phyloP scores from a whole-genome alignment of 2,329 filamentous ascomycete species.

The Pleomassaria siparia region DNA sequence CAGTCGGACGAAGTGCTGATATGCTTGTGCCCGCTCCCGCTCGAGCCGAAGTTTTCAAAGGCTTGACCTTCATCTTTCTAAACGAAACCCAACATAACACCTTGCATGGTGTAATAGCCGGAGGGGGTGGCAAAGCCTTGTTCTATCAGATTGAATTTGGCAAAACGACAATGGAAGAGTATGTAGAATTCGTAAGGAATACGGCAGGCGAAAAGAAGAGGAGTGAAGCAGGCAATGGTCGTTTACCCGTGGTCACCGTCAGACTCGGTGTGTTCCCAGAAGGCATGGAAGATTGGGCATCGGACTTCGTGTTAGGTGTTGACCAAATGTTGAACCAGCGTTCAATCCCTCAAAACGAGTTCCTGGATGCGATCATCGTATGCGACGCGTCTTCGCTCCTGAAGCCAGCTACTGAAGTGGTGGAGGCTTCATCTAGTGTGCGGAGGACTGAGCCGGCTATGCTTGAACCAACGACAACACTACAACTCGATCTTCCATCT shows the following conservation, averaged over 20 bases:
- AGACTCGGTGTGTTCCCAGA: slow-evolving; percentile 57
- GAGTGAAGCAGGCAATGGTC: slow-evolving; percentile 63
- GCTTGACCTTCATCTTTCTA: slow-evolving; percentile 87
- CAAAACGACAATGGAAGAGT: slow-evolving; percentile 70
- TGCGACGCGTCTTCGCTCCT: slow-evolving; percentile 74
- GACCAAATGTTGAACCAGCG: slow-evolving; percentile 76
- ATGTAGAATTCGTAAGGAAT: slow-evolving; percentile 74
- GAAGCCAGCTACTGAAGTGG: slow-evolving; percentile 58
- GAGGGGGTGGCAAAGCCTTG: slow-evolving; percentile 80
- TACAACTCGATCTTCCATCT: slow-evolving; percentile 19
- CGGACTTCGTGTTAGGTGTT: slow-evolving; percentile 67
- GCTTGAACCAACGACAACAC: slow-evolving; percentile 19
- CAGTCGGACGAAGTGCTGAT: slow-evolving; percentile 65
- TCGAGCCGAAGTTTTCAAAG: slow-evolving; percentile 74
- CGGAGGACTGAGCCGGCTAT: slow-evolving; percentile 16
- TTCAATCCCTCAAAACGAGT: slow-evolving; percentile 85
- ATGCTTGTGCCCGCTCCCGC: slow-evolving; percentile 69
- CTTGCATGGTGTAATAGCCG: slow-evolving; percentile 72
- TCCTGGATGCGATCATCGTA: slow-evolving; percentile 84
- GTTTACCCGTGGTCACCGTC: slow-evolving; percentile 76
- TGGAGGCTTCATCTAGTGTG: slow-evolving; percentile 20
- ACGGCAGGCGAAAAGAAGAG: slow-evolving; percentile 74
- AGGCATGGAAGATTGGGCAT: slow-evolving; percentile 65
- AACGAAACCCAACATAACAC: slow-evolving; percentile 73
- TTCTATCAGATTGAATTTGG: slow-evolving; percentile 62